A percentile compares a stretch with the other conserved stretches of the same genome.
These are phyloP conservation scores for Apophysomyces ossiformis DNA, from an alignment of 371 early-diverging fungal species.

Conservation along the genomic window DNA sequence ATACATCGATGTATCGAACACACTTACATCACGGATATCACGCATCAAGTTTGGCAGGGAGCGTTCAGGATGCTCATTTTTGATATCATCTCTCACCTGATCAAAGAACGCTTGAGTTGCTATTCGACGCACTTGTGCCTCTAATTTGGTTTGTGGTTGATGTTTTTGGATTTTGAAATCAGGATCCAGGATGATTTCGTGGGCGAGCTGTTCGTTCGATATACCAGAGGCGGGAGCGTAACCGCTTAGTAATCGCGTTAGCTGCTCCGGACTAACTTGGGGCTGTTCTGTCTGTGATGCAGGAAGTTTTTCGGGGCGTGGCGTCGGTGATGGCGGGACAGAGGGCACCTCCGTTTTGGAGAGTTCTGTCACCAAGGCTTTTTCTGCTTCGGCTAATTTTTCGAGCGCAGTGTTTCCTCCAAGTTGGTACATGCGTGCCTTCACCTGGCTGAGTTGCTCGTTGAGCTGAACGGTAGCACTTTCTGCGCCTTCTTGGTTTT, in stretches of 20 bases:
- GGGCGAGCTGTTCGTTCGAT: slow-evolving; percentile 75
- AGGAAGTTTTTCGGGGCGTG: slow-evolving; percentile 19
- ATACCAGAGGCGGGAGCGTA: slow-evolving; percentile 27
- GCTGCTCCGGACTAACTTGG: slow-evolving; percentile 24
- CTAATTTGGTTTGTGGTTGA: slow-evolving; percentile 40
- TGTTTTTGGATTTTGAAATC: slow-evolving; percentile 62
- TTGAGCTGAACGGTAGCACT: slow-evolving; percentile 56
- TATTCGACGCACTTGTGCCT: slow-evolving; percentile 55
- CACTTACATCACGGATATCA: slow-evolving; percentile 62
- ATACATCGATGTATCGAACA: background rate
- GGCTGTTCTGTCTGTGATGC: background rate
- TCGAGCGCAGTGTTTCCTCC: slow-evolving; percentile 36
- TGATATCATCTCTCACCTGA: slow-evolving; percentile 54
- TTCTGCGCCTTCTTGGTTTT: slow-evolving; percentile 58
- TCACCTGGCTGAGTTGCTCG: slow-evolving; percentile 54
- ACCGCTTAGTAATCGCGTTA: slow-evolving; percentile 29
- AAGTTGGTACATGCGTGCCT: slow-evolving; percentile 30
- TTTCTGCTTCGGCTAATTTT: slow-evolving; percentile 20
- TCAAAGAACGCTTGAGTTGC: slow-evolving; percentile 74
- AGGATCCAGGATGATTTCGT: slow-evolving; percentile 80
- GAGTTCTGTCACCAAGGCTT: slow-evolving; percentile 17
- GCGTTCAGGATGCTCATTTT: slow-evolving; percentile 35
- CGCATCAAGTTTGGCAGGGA: slow-evolving; percentile 53
- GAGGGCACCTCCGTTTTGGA: slow-evolving; percentile 4
- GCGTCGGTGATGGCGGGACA: slow-evolving; percentile 30